Evolutionary conservation across 176 grass and related monocot genomes (phyloP), one percentile per base, ranked within the genome.

Genomic region (Echinochloa phyllopogon): DNA sequence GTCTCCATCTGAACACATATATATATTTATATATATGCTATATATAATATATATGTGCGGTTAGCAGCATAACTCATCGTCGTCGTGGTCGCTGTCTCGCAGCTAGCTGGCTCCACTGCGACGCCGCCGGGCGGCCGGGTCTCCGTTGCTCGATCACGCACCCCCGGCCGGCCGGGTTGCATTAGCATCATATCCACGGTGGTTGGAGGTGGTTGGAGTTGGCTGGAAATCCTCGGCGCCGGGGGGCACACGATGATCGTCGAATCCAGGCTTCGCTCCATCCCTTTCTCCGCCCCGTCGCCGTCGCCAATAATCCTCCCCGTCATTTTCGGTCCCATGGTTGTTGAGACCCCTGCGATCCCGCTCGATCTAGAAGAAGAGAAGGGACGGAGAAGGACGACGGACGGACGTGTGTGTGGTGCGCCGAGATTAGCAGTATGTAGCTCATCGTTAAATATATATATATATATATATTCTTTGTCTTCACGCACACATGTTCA

Each of bases 321-420:
- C 74, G 74, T 87, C 68, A 4, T 61, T 79, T 20, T 79, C 84
- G 11, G 6, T 0, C 41, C 78, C 40, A 67, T n/a, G 80, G 88
- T 87, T 83, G 88, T 83, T 90, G 88, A 72, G 88, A 90, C 88
- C 84, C 82, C 20, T 10, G 80, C 17, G 24, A 86, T 10, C 86
- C 10, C 53, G 60, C 60, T 89, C 53, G 60, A 50, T 89, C 87
- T 89, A 88, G 87, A 88, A 89, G 87, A 48, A 63, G 24, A 27
- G 44, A 0, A 25, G 1, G 23, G 11, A 45, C 10, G 6, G 21
- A 11, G 6, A 43, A 49, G 13, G 63, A 60, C 14, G n/a, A 44
- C 18, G 47, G 77, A n/a, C n/a, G n/a, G n/a, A n/a, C n/a, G n/a
- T n/a, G n/a, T n/a, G n/a, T 47, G 72, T 50, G 78, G 8, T 75